A percentile compares a stretch with the other conserved stretches of the same genome.
These are phyloP conservation scores for Anacardium occidentale DNA, from an alignment of 345 rosid species.

Conservation along the genomic window DNA sequence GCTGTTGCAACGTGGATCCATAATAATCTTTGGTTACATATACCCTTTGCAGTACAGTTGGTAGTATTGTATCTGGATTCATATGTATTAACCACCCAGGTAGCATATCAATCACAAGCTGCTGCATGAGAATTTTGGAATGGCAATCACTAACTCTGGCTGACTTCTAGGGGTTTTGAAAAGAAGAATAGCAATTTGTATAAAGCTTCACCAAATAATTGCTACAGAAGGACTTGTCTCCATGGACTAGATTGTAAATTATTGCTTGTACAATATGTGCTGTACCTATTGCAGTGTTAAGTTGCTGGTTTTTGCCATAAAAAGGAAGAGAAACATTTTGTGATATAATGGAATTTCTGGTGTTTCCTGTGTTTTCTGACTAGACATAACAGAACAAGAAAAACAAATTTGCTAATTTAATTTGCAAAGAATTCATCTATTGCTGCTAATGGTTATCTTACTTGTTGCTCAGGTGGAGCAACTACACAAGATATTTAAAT, in stretches of 20 bases:
- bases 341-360: conserved; percentile 6
- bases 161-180: neutral
- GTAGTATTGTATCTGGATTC: neutral
- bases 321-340: neutral
- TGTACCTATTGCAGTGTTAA: neutral
- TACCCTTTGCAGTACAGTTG: neutral
- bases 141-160: neutral
- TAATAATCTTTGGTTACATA: neutral
- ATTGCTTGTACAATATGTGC: neutral
- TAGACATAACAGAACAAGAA: neutral
- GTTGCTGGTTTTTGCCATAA: neutral
- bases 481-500: conserved; percentile 70
- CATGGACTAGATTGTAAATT: neutral
- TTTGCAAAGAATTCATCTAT: conserved; percentile 4
- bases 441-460: conserved; percentile 16
- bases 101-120: neutral
- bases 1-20: neutral
- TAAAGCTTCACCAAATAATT: conserved; percentile 5
- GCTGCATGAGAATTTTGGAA: neutral
- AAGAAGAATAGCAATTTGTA: neutral
- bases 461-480: conserved; percentile 60
- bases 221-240: neutral
- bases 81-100: neutral
- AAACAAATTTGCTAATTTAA: neutral
- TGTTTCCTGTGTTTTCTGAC: neutral